Percentiles rank a stretch among this genome's conserved stretches.
Evolutionary conservation across 345 rosid species (phyloP).

Genomic region (Euphorbia lathyris): DNA sequence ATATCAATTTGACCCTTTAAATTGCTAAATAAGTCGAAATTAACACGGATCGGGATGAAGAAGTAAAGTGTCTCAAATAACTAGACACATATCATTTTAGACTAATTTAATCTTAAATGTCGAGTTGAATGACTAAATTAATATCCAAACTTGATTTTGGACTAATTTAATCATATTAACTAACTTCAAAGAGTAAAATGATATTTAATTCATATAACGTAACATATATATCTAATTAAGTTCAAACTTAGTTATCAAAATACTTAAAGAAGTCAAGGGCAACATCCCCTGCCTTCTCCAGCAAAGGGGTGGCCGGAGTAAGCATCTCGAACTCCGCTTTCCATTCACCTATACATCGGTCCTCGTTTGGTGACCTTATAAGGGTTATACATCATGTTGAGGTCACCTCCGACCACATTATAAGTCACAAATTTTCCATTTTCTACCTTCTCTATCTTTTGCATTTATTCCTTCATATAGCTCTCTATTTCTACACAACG

Average conservation of each 20-base stretch:
- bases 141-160: no score
- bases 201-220: no score
- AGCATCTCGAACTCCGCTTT: constrained; percentile 31
- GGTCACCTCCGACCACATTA: constrained; percentile 34
- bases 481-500: constrained; percentile 26
- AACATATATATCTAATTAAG: no score
- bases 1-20: no score
- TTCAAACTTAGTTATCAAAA: constrained; percentile 29
- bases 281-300: constrained; percentile 37
- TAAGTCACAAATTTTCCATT: constrained; percentile 36
- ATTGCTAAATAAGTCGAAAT: no score
- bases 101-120: no score
- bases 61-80: no score
- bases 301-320: constrained; percentile 30
- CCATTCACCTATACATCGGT: constrained; percentile 38
- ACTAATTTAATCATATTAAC: no score
- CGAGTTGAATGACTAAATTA: no score
- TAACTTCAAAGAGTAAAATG: no score
- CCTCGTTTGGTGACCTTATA: constrained; percentile 35
- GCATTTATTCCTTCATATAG: constrained; percentile 39
- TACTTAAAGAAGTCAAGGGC: constrained; percentile 41
- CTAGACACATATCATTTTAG: no score
- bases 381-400: constrained; percentile 32
- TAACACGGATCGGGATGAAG: no score
- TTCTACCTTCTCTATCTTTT: constrained; percentile 38